Evolutionary conservation across 345 rosid species (phyloP), one percentile per base, ranked within the genome.

Genomic region (Heritiera fomes): DNA sequence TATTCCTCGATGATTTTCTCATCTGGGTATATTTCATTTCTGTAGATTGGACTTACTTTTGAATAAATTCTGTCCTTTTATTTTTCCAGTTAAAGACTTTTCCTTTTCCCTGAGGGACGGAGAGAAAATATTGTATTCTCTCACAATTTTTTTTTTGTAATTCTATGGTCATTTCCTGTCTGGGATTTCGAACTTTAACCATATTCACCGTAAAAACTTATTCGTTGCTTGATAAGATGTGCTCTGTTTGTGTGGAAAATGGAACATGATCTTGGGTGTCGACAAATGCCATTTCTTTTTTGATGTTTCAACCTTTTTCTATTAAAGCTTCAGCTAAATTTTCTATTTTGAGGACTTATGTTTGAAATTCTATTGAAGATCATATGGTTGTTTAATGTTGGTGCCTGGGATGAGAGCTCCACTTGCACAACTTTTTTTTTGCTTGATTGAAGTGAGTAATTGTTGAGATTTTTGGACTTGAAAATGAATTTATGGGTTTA

Each of bases 331-430:
- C 66, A 47, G 10, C 53, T 60, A 18, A 8, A 43, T 6, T 58
- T 55, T 34, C 28, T n/a, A 40, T 64, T 78, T n/a, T 32, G 45
- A 46, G 34, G 34, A 34, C 38, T 82, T 75, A 56, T 80, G 47
- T 28, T n/a, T 76, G 64, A 32, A 38, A 47, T 61, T 77, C 69
- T 46, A 64, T 76, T 76, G 76, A 78, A 69, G 75, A 71, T 46
- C 78, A 47, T 75, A 62, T 77, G 59, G 64, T 32, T 80, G 10
- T 77, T 62, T 70, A 60, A 69, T 76, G 81, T 56, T 76, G 60
- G 76, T 78, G 71, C 84, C 80, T 80, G 85, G 80, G 78, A 82
- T 80, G 85, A 82, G 56, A 84, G 78, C 76, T 78, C 78, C 80
- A 76, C 82, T 58, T 80, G 84, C 77, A 69, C 55, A 53, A 68